Percentiles rank a stretch among this genome's conserved stretches.
These are phyloP conservation scores for Diaporthe ampelina DNA, from an alignment of 2,329 filamentous ascomycete genomes.

Conservation along the genomic window DNA sequence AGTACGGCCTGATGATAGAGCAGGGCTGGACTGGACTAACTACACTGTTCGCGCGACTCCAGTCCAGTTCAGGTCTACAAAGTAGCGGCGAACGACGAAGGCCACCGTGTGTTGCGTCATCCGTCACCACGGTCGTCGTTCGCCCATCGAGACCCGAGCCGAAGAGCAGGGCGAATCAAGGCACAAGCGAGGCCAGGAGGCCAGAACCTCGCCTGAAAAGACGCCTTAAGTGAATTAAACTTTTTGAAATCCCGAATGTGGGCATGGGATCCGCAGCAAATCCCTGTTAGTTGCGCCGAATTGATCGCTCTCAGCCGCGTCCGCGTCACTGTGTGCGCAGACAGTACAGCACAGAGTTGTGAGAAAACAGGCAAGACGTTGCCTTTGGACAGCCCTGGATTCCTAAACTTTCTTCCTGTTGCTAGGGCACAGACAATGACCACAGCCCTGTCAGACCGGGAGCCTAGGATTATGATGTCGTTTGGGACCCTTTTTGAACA, in stretches of 20 bases:
- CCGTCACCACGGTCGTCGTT: constrained; percentile 12
- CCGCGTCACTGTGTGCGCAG: constrained; percentile 2
- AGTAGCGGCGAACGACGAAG: constrained; percentile 13
- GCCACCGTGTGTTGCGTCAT: constrained; percentile 25
- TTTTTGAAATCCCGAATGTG: constrained; percentile 30
- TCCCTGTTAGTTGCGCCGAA: constrained; percentile 25
- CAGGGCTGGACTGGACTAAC: background rate
- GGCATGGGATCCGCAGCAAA: constrained; percentile 2
- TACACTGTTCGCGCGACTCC: background rate
- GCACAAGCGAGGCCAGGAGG: constrained; percentile 18
- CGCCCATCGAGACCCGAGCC: constrained; percentile 12
- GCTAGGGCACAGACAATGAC: constrained; percentile 9
- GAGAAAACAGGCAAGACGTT: background rate
- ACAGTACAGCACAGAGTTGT: background rate
- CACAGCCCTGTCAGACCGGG: background rate
- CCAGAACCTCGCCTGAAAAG: constrained; percentile 17
- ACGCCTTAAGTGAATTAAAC: constrained; percentile 30
- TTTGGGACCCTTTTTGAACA: background rate
- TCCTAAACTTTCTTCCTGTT: background rate
- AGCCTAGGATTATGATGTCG: background rate
- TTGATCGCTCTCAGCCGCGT: constrained; percentile 23
- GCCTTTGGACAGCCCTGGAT: constrained; percentile 17
- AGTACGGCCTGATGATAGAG: background rate
- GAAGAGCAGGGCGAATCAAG: constrained; percentile 12
- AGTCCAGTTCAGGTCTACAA: background rate